Evolutionary conservation across 768 basidiomycete genomes (phyloP), one percentile per base, ranked within the genome.

Genomic region (Rhizopogon sp.): DNA sequence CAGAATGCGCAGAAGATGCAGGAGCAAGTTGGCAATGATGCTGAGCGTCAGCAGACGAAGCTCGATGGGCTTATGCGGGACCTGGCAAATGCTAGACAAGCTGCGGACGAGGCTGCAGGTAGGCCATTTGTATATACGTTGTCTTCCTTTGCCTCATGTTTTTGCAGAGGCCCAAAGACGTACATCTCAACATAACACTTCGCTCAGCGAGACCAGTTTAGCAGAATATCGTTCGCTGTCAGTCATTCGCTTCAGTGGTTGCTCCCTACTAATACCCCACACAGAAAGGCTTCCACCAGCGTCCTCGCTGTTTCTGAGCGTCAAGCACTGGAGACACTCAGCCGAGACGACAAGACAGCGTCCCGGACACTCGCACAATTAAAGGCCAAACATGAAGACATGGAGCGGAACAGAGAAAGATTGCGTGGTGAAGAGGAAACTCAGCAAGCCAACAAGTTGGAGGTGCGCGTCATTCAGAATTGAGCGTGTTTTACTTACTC

Each of bases 291-390:
- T 0, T 73, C 79, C 6, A 88, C 94, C 14, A 90, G 85, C 58
- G 71, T 88, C 2, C 80, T 88, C 35, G 93, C 92, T 1, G 84
- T 93, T 1, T 82, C 86, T 31, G 94, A 98, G 69, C 87, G 97
- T 1, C 93, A 97, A 63, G 76, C 84, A 5, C 78, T 97, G 0
- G 91, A 95, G 57, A 80, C 83, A 0, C 78, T 95, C 6, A 77
- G 77, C 13, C 84, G 95, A 52, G 91, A 98, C 54, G 87, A 90
- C 66, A 94, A 93, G 70, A 87, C 85, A 0, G 66, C 83, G 0
- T 68, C 74, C 7, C 82, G 93, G 42, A 76, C 82, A 1, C 76
- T 93, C 6, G 67, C 79, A 0, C 83, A 87, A 53, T 72, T 89
- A 5, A 78, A 79, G 50, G 87, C 91, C 58, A 87, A 84, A 64